Percentiles rank a stretch among this genome's conserved stretches.
Conservation (phyloP, 169 alveolate species). For the Plasmodium relictum region DNA sequence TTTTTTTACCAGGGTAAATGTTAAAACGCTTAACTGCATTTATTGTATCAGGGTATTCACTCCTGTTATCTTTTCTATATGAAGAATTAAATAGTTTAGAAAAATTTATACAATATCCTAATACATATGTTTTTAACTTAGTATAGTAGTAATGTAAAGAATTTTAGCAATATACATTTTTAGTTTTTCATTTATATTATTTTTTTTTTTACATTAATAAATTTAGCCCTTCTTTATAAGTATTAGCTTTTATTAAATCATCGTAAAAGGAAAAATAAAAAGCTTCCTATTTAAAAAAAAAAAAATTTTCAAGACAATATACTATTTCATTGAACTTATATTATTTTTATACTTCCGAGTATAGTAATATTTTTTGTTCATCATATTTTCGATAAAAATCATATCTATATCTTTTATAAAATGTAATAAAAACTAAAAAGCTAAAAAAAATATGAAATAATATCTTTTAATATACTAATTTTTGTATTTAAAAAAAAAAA, state of each 20-base stretch:
- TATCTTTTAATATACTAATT: not conserved
- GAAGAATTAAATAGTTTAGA: not conserved
- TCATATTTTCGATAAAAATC: constrained; percentile 34
- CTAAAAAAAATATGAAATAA: constrained; percentile 16
- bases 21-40: constrained; percentile 68
- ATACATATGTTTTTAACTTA: not conserved
- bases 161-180: too few species aligned
- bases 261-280: constrained; percentile 68
- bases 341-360: constrained; percentile 35
- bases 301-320: not conserved
- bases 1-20: constrained; percentile 37
- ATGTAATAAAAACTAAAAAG: constrained; percentile 34
- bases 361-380: constrained; percentile 44
- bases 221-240: constrained; percentile 36
- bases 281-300: constrained; percentile 24
- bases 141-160: too few species aligned
- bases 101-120: not conserved
- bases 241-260: constrained; percentile 49
- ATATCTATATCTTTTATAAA: constrained; percentile 60
- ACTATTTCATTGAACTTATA: not conserved
- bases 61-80: constrained; percentile 42
- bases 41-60: constrained; percentile 68
- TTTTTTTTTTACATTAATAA: constrained; percentile 25
- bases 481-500: not conserved
- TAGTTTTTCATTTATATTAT: too few species aligned